Base-by-base conservation (phyloP, 73 alveolate species). In the Symbiodinium pilosum region DNA sequence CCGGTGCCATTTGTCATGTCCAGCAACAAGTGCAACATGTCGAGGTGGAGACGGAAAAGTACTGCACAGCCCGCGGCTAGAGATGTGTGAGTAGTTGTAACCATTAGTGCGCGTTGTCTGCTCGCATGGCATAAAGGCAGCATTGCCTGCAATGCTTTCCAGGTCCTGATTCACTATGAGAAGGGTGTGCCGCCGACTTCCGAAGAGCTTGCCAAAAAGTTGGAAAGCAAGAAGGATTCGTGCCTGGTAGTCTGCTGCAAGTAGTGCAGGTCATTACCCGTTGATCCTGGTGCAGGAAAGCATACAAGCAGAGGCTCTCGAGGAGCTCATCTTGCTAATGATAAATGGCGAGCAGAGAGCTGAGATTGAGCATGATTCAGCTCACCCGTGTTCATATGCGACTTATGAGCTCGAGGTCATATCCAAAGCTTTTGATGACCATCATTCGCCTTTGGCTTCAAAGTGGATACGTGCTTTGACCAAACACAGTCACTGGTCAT, bases 141-240 rank as follows among this genome's bases (percentile, higher is more conserved):
- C 84, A 18, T 18, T n/a, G n/a, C n/a, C 7, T 7, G 41, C 41
- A 69, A 39, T 21, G 84, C n/a, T 30, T 16, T 77, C 40, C 34
- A 73, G 98, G 41, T 92, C 92, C 92, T 92, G 43, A 92, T 92
- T 64, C 98, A 92, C 98, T 92, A 92, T 75, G 99, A 93, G 86
- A 93, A 93, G 93, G 99, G 99, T 64, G 93, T 81, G 93, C 99
- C 99, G 87, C 99, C 99, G 52, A 77, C 99, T 20, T 56, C 94
- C 14, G 99, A 83, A 54, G 99, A 94, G 89, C 99, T 94, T 24
- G 87, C 93, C 52, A 94, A 94, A 75, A 83, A 64, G 89, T 73
- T 94, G 94, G 99, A 94, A 52, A 59, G 87, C 43, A 77, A 83
- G 93, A 94, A 94, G 94, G 99, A 94, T 43, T 30, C 26, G 21